Evolutionary conservation across 2,329 filamentous ascomycete genomes (phyloP).

Genomic region (Chaetomiaceae sp.): DNA sequence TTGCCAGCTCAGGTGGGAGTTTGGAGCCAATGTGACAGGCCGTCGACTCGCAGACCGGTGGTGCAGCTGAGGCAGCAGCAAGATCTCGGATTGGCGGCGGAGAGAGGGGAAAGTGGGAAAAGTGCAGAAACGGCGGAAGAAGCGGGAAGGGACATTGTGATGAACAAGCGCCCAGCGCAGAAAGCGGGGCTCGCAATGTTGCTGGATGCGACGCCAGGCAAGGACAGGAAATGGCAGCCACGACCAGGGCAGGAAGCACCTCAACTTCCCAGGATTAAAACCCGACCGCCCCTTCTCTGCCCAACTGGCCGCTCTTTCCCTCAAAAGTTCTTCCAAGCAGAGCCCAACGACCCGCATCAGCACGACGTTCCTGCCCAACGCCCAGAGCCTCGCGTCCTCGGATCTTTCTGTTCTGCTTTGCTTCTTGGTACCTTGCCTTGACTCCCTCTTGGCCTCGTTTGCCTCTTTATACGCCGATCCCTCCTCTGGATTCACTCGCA

Average conservation of each 20-base stretch:
- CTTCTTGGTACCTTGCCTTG: conserved; percentile 1
- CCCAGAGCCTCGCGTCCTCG: conserved; percentile 8
- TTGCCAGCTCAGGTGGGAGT: conserved; percentile 41
- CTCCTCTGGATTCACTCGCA: conserved; percentile 1
- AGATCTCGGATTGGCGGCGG: conserved; percentile 13
- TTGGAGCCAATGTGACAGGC: conserved; percentile 38
- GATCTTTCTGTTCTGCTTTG: neutral
- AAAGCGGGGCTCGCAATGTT: conserved; percentile 15
- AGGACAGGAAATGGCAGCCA: neutral
- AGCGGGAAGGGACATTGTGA: conserved; percentile 17
- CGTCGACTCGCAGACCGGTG: conserved; percentile 19
- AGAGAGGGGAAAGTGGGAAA: conserved; percentile 3
- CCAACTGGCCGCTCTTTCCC: conserved; percentile 29
- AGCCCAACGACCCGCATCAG: conserved; percentile 25
- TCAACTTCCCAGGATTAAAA: conserved; percentile 36
- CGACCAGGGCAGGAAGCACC: too few species aligned
- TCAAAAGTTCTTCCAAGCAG: conserved; percentile 27
- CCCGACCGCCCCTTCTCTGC: conserved; percentile 41
- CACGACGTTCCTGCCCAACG: conserved; percentile 34
- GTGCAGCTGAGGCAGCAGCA: conserved; percentile 13
- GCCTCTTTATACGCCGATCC: conserved; percentile 14
- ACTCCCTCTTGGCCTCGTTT: conserved; percentile 6
- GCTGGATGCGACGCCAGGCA: conserved; percentile 1
- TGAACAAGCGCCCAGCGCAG: conserved; percentile 9
- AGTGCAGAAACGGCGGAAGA: conserved; percentile 13